A percentile compares a stretch with the other conserved stretches of the same genome.
These are phyloP conservation scores for Taxawa tesnikishii DNA, from an alignment of 2,329 filamentous ascomycete genomes.

Conservation along the genomic window DNA sequence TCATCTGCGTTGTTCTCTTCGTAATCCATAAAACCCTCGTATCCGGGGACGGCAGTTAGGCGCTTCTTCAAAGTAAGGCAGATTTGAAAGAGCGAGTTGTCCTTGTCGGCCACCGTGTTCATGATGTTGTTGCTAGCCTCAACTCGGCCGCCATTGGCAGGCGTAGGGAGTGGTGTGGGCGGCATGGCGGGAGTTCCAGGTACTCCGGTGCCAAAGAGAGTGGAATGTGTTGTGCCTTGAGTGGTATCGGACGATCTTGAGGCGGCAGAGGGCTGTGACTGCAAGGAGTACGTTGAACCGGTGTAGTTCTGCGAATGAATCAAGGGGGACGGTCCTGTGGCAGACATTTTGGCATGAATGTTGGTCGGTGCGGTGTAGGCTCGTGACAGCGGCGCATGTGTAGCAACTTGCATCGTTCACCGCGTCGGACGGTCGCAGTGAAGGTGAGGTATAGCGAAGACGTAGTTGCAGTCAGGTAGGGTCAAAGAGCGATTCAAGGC, in stretches of 20 bases:
- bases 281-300: constrained; percentile 32
- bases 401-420: constrained; percentile 15
- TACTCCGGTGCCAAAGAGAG: too few relatives aligned
- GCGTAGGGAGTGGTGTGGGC: constrained; percentile 17
- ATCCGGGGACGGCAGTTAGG: constrained; percentile 70
- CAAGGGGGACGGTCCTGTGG: constrained; percentile 23
- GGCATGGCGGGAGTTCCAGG: constrained; percentile 19
- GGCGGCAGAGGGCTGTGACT: constrained; percentile 32
- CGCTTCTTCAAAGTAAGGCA: constrained; percentile 76
- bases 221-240: constrained; percentile 30
- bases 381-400: constrained; percentile 16
- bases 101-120: constrained; percentile 89
- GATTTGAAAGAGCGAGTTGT: constrained; percentile 86
- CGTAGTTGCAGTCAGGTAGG: too few relatives aligned
- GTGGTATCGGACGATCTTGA: constrained; percentile 35
- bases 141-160: constrained; percentile 46
- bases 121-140: constrained; percentile 86
- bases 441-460: too few relatives aligned
- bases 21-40: constrained; percentile 55
- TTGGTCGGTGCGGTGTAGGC: constrained; percentile 16
- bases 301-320: constrained; percentile 31
- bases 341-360: constrained; percentile 10
- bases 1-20: constrained; percentile 57
- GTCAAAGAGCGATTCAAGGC: not conserved
- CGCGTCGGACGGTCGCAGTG: not conserved